phyloP scores from a whole-genome alignment of 1,139 yeast species.

The Protomyces arabidopsidicola region DNA sequence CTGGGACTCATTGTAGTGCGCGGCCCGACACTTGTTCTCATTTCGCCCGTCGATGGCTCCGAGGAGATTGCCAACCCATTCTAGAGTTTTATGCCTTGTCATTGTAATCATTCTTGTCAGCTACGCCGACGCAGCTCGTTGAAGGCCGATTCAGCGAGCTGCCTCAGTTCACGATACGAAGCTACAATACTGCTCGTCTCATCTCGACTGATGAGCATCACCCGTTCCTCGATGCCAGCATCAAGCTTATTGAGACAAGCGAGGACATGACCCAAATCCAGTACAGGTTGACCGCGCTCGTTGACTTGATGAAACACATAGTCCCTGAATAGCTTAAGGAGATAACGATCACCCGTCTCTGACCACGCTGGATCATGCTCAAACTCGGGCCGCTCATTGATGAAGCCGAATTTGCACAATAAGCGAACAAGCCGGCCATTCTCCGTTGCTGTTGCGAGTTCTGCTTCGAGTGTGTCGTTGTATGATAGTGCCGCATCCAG shows the following conservation, averaged over 20 bases:
- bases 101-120: background rate
- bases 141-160: slow-evolving; percentile 67
- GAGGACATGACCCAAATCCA: slow-evolving; percentile 79
- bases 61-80: slow-evolving; percentile 75
- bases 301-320: slow-evolving; percentile 80
- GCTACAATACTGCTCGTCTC: slow-evolving; percentile 76
- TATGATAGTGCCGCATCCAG: slow-evolving; percentile 55
- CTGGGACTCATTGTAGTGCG: slow-evolving; percentile 79
- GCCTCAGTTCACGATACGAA: slow-evolving; percentile 67
- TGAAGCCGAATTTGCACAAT: slow-evolving; percentile 71
- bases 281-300: slow-evolving; percentile 67
- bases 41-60: slow-evolving; percentile 80
- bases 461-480: slow-evolving; percentile 63
- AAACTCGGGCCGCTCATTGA: slow-evolving; percentile 69
- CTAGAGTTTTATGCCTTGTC: slow-evolving; percentile 26
- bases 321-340: slow-evolving; percentile 73
- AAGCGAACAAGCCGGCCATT: slow-evolving; percentile 82
- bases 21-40: slow-evolving; percentile 74
- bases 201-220: slow-evolving; percentile 74
- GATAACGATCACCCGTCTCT: slow-evolving; percentile 70
- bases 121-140: slow-evolving; percentile 45
- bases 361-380: slow-evolving; percentile 58
- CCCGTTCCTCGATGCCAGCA: slow-evolving; percentile 81
- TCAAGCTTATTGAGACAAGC: slow-evolving; percentile 79
- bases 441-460: slow-evolving; percentile 70